Base-by-base conservation (phyloP, 441 rosid genomes). In the Euphorbia corollata region DNA sequence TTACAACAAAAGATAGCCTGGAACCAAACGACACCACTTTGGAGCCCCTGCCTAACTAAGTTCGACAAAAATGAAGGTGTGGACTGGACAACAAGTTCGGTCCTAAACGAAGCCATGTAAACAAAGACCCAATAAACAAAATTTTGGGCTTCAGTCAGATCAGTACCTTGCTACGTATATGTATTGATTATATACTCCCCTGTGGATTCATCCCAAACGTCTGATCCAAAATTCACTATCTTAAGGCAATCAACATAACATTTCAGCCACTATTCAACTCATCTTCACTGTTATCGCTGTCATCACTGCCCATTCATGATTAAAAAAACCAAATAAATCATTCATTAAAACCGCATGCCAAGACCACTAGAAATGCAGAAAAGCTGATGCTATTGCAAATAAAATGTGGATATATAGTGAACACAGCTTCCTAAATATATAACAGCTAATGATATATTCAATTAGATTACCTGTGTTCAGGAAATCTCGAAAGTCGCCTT, bases 241-340 rank as follows among this genome's bases (percentile, higher is more conserved):
- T 43, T n/a, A 47, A 12, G 67, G 63, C 16, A 24, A 32, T 19
- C 23, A 64, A 66, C 64, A 34, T 48, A 6, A 30, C 63, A 45
- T 65, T 71, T 79, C 75, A 94, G 77, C 86, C 80, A 78, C 82
- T 73, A 38, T 77, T 79, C 18, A 45, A 63, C 8, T 95, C 98
- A 74, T 82, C 87, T 63, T 88, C 99, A 11, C 97, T 87, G 63
- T 72, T 87, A 30, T 81, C 97, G 50, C 97, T 91, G 68, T 80
- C 90, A 70, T 95, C 97, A 55, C 99, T 95, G 90, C 89, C 80
- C 58, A 36, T 5, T 36, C 41, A 63, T 70, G 61, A 53, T 36
- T 64, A 71, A 47, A 27, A 27, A 27, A 27, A 27, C 32, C 41
- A 36, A 36, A 7, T 36, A 1, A 36, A 32, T 32, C 2, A 32